phyloP scores from a whole-genome alignment of 2,329 filamentous ascomycete species.

The Penicillium hesseltinei region DNA sequence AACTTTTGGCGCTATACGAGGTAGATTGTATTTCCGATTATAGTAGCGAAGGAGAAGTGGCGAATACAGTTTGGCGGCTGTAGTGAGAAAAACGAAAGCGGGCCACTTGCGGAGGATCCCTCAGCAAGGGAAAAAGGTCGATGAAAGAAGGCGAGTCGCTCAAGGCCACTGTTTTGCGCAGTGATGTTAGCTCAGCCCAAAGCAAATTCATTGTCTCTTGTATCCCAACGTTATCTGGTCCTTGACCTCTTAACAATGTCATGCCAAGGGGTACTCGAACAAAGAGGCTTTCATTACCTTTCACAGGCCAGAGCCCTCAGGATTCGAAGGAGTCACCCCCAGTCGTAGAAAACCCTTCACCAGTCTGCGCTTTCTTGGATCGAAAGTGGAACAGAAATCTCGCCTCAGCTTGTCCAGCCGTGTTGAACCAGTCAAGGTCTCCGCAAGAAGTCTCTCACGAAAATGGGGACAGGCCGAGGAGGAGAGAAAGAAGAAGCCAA shows the following conservation, averaged over 20 bases:
- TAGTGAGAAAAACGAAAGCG: conserved; percentile 19
- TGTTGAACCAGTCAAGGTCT: conserved; percentile 43
- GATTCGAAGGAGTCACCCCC: conserved; percentile 21
- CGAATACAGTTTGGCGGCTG: conserved; percentile 67
- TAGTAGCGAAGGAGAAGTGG: conserved; percentile 64
- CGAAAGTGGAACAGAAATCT: conserved; percentile 24
- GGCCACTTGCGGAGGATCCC: conserved; percentile 5
- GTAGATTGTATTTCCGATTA: conserved; percentile 49
- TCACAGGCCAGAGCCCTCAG: conserved; percentile 18
- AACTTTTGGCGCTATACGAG: conserved; percentile 41
- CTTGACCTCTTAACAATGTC: neutral
- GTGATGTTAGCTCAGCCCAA: conserved; percentile 33
- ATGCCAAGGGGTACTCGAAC: neutral
- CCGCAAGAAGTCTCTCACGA: conserved; percentile 37
- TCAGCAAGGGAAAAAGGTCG: conserved; percentile 18
- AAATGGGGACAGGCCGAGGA: conserved; percentile 32
- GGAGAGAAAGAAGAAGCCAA: conserved; percentile 16
- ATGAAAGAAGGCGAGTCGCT: conserved; percentile 17
- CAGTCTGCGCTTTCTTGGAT: conserved; percentile 19
- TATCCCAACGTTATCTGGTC: neutral
- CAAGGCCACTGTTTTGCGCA: conserved; percentile 32
- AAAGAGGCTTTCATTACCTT: conserved; percentile 35
- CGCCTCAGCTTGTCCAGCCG: conserved; percentile 37
- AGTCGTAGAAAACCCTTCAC: conserved; percentile 23
- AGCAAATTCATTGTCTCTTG: neutral